Conservation (phyloP, 306 rosid genomes). For the Vigna angularis region DNA sequence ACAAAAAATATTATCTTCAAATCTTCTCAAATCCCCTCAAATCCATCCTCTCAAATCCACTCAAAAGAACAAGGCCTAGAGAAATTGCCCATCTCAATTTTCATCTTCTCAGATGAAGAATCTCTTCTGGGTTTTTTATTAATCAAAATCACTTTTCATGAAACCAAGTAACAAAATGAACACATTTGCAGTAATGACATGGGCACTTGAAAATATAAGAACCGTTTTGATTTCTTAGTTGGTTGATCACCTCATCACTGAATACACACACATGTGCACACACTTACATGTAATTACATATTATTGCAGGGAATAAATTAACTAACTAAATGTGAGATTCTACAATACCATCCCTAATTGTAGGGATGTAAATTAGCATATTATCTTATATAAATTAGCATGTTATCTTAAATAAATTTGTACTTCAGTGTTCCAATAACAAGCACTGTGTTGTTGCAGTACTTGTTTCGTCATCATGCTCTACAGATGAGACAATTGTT, state of each 20-base stretch:
- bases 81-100: not conserved
- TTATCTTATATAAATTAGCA: conserved; percentile 12
- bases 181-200: conserved; percentile 17
- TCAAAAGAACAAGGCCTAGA: too few species aligned
- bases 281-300: not conserved
- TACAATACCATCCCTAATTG: not conserved
- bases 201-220: conserved; percentile 9
- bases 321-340: conserved; percentile 21
- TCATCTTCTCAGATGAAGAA: not conserved
- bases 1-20: too few species aligned
- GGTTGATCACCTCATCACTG: not conserved
- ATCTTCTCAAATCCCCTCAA: too few species aligned
- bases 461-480: conserved; percentile 83
- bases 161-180: not conserved
- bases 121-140: not conserved
- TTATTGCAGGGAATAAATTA: conserved; percentile 11
- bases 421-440: conserved; percentile 11
- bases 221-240: conserved; percentile 8
- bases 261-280: not conserved
- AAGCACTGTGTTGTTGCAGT: conserved; percentile 62
- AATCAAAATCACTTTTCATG: conserved; percentile 11
- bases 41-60: too few species aligned
- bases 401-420: conserved; percentile 17
- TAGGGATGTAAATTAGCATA: conserved; percentile 18
- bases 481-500: conserved; percentile 88